phyloP scores from a whole-genome alignment of 805 yeast species.

The Metschnikowia bowlesiae region DNA sequence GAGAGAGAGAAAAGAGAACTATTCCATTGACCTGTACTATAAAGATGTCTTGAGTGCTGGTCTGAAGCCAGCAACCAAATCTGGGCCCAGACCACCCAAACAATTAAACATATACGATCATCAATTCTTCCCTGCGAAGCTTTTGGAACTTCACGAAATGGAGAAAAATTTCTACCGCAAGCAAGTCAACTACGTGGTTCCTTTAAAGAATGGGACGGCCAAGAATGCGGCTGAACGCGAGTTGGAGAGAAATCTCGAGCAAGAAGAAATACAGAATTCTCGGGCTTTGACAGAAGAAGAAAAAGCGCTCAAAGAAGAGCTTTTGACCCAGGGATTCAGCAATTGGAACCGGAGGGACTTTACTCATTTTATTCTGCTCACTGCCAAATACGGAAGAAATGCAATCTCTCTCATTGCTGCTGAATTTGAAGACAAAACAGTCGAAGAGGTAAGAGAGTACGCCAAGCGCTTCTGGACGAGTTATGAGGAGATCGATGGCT shows the following conservation, averaged over 20 bases:
- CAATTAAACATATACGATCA: conserved; percentile 81
- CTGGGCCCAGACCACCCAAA: conserved; percentile 79
- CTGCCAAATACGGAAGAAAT: conserved; percentile 79
- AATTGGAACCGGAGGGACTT: conserved; percentile 90
- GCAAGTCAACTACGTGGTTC: conserved; percentile 59
- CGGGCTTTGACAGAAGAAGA: conserved; percentile 83
- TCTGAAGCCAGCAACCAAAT: conserved; percentile 30
- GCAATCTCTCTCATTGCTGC: conserved; percentile 63
- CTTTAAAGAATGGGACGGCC: conserved; percentile 52
- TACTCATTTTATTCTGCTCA: conserved; percentile 67
- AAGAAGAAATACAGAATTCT: conserved; percentile 69
- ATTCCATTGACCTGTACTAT: conserved; percentile 82
- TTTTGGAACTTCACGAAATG: conserved; percentile 71
- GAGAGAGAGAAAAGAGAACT: conserved; percentile 78
- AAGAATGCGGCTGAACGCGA: conserved; percentile 30
- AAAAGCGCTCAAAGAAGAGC: conserved; percentile 54
- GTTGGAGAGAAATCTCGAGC: conserved; percentile 52
- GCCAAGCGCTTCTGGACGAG: conserved; percentile 78
- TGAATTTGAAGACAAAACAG: conserved; percentile 78
- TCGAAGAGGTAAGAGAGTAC: conserved; percentile 75
- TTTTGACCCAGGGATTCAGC: conserved; percentile 62
- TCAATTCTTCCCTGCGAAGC: conserved; percentile 80
- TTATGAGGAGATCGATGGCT: conserved; percentile 78
- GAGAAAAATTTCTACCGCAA: conserved; percentile 77
- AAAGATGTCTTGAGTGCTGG: conserved; percentile 76